Conservation (phyloP, 192 early-diverging fungal species). For the Phycomyces nitens region DNA sequence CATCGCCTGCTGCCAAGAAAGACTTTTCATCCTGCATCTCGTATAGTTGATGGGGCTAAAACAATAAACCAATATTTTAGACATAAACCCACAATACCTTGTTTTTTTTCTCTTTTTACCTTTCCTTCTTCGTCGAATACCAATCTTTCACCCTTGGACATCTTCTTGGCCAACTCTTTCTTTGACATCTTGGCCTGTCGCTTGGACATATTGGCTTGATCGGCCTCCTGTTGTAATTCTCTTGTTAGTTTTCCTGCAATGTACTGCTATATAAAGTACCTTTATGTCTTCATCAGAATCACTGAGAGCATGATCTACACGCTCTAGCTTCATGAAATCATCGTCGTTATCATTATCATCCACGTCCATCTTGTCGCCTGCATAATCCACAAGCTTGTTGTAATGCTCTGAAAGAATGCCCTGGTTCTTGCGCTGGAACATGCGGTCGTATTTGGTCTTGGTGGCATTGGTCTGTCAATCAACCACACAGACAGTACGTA, state of each 20-base stretch:
- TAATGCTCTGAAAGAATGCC: constrained; percentile 91
- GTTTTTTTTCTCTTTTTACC: constrained; percentile 29
- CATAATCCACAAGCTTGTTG: constrained; percentile 73
- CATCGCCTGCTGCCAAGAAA: constrained; percentile 73
- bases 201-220: constrained; percentile 8
- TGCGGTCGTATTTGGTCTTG: constrained; percentile 84
- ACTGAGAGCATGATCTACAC: constrained; percentile 76
- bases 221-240: neutral
- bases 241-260: no score
- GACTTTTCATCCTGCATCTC: constrained; percentile 77
- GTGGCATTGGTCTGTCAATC: neutral
- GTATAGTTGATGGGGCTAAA: constrained; percentile 60
- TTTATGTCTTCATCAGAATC: constrained; percentile 40
- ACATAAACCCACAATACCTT: neutral
- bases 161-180: constrained; percentile 72
- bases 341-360: constrained; percentile 36
- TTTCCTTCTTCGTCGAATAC: constrained; percentile 96
- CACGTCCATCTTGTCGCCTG: constrained; percentile 34
- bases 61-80: constrained; percentile 11
- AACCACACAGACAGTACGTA: neutral
- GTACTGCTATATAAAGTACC: neutral
- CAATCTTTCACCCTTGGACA: constrained; percentile 66
- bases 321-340: constrained; percentile 82
- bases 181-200: constrained; percentile 44
- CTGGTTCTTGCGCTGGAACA: constrained; percentile 92